Evolutionary conservation across 2,329 filamentous ascomycete species (phyloP), one percentile per base, ranked within the genome.

Genomic region (Talaromyces rugulosus): DNA sequence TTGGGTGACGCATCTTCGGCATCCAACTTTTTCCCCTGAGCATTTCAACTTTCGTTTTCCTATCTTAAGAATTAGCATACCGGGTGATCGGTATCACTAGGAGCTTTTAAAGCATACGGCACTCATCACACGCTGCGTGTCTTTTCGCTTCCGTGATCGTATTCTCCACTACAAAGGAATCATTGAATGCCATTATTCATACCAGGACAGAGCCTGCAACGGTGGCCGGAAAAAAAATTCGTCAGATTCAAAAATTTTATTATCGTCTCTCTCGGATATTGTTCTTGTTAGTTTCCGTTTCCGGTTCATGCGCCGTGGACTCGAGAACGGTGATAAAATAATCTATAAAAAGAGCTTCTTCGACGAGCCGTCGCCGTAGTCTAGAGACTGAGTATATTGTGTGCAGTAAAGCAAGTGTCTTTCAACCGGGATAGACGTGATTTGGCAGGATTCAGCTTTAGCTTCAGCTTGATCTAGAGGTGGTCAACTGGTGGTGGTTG

Each of bases 91-190:
- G 34, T 23, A 50, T 52, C 23, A n/a, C 16, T 36, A 56, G 27
- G 33, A 60, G 36, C 23, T 23, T 23, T 23, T 23, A 65, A 69
- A 14, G 69, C 78, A 65, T 75, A 81, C 79, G 74, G 66, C 79
- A 81, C 65, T 81, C 79, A 66, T 81, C 79, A 66, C 79, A 81
- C 52, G 79, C 79, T 42, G 79, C 72, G 70, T 80, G 79, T 66
- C 75, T 72, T 61, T 80, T 81, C n/a, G 70, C 64, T 23, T 65
- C 62, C 55, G 65, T 68, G 34, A 71, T 69, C 12, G 65, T 67
- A 33, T 71, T 69, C 12, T 60, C 42, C 51, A 57, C 59, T 55
- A 64, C 52, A 4, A 44, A 63, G 30, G 34, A 5, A 33, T 34
- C 36, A 16, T 52, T 50, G n/a, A 12, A 12, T 23, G 61, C 51